Evolutionary conservation across 1,139 yeast genomes (phyloP).

Genomic region (Magnusiomyces tetraspermus): DNA sequence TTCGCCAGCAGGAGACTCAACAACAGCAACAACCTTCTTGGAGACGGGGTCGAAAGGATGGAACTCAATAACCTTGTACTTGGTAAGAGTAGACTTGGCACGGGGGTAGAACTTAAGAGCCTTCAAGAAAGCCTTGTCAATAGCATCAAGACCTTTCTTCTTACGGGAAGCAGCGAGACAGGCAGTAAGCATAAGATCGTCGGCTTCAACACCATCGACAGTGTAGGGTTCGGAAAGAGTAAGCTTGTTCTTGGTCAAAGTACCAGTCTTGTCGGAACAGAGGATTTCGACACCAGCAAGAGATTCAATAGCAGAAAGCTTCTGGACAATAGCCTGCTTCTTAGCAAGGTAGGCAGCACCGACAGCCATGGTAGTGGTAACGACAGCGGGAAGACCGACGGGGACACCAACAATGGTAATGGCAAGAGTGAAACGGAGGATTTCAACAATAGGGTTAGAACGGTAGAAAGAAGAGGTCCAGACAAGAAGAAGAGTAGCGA

Average conservation of each 20-base stretch:
- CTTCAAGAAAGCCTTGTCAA: constrained; percentile 77
- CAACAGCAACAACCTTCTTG: constrained; percentile 61
- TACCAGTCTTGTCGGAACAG: constrained; percentile 99
- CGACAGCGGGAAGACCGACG: constrained; percentile 99
- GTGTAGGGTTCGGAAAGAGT: constrained; percentile 98
- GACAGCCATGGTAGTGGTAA: constrained; percentile 99
- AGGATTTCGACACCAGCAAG: constrained; percentile 98
- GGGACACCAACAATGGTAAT: constrained; percentile 99
- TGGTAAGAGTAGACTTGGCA: constrained; percentile 47
- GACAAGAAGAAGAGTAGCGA: constrained; percentile 76
- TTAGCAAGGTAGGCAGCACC: constrained; percentile 99
- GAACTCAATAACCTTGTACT: constrained; percentile 59
- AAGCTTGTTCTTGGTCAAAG: constrained; percentile 94
- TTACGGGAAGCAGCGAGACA: constrained; percentile 97
- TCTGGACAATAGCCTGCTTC: constrained; percentile 97
- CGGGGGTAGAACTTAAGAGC: constrained; percentile 58
- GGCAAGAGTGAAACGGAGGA: constrained; percentile 87
- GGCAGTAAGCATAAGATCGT: constrained; percentile 95
- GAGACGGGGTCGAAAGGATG: constrained; percentile 67
- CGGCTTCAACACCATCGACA: constrained; percentile 97
- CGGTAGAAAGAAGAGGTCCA: constrained; percentile 97
- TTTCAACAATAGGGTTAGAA: constrained; percentile 76
- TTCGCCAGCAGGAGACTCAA: constrained; percentile 60
- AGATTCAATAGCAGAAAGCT: constrained; percentile 95
- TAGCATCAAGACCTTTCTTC: constrained; percentile 98